Evolutionary conservation across 2,329 filamentous ascomycete genomes (phyloP).

Genomic region (Diaporthe sp.): DNA sequence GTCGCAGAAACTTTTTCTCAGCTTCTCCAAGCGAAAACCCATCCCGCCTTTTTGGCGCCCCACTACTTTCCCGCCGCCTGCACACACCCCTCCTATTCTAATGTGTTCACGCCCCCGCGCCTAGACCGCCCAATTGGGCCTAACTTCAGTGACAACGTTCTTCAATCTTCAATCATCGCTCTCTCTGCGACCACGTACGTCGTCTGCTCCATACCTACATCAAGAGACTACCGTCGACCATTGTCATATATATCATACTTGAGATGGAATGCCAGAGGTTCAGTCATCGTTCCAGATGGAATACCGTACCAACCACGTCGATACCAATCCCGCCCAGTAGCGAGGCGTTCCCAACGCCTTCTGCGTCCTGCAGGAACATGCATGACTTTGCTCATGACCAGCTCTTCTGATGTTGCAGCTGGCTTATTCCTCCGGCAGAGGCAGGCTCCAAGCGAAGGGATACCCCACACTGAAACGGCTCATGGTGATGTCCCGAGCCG

Average conservation of each 20-base stretch:
- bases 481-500: background rate
- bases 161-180: background rate
- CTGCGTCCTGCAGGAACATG: background rate
- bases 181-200: background rate
- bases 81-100: background rate
- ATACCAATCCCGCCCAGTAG: background rate
- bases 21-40: constrained; percentile 15
- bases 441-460: background rate
- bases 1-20: constrained; percentile 40
- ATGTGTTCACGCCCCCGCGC: background rate
- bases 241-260: background rate
- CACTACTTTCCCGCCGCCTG: background rate
- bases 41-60: constrained; percentile 3
- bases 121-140: background rate
- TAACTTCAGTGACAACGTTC: background rate
- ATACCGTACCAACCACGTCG: background rate
- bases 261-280: background rate
- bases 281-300: background rate
- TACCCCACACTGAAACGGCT: background rate
- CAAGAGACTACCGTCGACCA: background rate
- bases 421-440: background rate
- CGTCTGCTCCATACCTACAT: background rate
- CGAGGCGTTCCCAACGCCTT: background rate
- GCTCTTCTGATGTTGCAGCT: background rate
- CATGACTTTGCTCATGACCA: background rate